phyloP scores from a whole-genome alignment of 495 filamentous ascomycete genomes.

The Parachaetomium inaequale region DNA sequence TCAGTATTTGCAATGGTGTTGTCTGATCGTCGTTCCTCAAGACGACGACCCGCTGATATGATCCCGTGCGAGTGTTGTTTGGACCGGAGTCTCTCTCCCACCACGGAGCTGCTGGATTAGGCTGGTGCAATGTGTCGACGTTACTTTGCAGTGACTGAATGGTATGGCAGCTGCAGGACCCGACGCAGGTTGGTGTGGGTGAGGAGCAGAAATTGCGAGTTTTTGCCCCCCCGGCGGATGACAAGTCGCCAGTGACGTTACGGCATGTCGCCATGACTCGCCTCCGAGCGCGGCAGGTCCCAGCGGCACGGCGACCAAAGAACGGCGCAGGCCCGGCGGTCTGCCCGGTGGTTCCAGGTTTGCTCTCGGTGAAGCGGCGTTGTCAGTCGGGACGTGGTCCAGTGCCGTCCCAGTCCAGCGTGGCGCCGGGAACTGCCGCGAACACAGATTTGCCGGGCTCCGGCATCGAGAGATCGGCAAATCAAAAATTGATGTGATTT shows the following conservation, averaged over 20 bases:
- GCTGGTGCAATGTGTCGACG: slow-evolving; percentile 16
- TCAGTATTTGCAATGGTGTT: background rate
- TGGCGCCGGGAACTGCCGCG: too few relatives aligned
- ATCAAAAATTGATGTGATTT: too few relatives aligned
- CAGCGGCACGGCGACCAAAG: background rate
- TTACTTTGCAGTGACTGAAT: slow-evolving; percentile 8
- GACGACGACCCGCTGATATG: background rate
- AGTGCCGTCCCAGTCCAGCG: too few relatives aligned
- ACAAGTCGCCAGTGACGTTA: background rate
- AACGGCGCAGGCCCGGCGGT: background rate
- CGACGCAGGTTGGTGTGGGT: slow-evolving; percentile 10
- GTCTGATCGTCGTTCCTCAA: background rate
- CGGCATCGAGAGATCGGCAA: too few relatives aligned
- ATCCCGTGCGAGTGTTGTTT: background rate
- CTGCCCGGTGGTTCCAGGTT: too few relatives aligned
- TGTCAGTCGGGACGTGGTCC: too few relatives aligned
- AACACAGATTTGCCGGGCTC: too few relatives aligned
- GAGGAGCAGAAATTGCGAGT: slow-evolving; percentile 5
- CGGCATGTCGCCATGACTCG: background rate
- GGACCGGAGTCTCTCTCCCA: background rate
- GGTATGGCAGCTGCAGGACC: slow-evolving; percentile 18
- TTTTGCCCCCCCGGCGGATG: background rate
- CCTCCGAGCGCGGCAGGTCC: background rate
- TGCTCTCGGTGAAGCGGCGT: too few relatives aligned
- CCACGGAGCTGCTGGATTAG: slow-evolving; percentile 21